phyloP scores from a whole-genome alignment of 495 filamentous ascomycete species.

The Annulohypoxylon nitens region DNA sequence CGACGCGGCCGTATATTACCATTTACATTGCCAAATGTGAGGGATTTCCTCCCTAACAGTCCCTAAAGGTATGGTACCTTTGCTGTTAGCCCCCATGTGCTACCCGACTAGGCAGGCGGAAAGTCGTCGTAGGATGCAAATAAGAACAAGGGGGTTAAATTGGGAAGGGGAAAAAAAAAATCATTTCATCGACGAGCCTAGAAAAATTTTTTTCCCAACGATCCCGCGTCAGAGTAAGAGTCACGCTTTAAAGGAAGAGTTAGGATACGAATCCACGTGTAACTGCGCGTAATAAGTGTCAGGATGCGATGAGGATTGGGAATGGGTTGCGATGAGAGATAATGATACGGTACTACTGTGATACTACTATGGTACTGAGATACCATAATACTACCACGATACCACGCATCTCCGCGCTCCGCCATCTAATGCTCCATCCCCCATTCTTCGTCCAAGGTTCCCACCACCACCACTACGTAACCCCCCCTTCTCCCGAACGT shows the following conservation, averaged over 20 bases:
- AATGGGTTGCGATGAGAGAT: conserved; percentile 24
- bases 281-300: conserved; percentile 43
- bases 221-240: conserved; percentile 18
- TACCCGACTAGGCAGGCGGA: conserved; percentile 40
- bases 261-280: conserved; percentile 41
- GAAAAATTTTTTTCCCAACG: conserved; percentile 20
- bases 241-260: neutral
- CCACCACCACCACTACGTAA: neutral
- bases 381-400: neutral
- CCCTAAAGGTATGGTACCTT: conserved; percentile 7
- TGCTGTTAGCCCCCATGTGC: conserved; percentile 17
- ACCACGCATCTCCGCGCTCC: neutral
- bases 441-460: conserved; percentile 6
- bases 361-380: neutral
- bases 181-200: conserved; percentile 15
- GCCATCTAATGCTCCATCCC: neutral
- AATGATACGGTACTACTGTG: neutral
- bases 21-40: conserved; percentile 18
- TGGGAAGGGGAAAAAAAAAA: conserved; percentile 20
- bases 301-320: neutral
- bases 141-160: conserved; percentile 31
- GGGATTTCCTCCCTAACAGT: conserved; percentile 29
- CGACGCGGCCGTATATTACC: conserved; percentile 9
- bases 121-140: conserved; percentile 36
- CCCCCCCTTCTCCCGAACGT: conserved; percentile 22